Conservation (phyloP, 331 rosid genomes). For the Stylosanthes scabra region DNA sequence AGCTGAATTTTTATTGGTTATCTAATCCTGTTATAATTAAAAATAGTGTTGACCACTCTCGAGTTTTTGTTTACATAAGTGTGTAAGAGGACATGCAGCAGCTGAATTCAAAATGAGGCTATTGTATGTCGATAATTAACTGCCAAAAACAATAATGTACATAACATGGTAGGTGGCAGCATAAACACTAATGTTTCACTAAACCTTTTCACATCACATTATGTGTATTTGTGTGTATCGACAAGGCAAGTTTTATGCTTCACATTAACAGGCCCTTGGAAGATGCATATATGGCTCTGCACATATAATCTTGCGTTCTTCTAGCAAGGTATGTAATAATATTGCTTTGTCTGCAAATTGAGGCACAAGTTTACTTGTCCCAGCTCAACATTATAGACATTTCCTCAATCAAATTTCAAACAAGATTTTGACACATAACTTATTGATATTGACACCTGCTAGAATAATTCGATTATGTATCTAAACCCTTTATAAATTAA, state of each 20-base stretch:
- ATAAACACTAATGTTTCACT: slow-evolving; percentile 15
- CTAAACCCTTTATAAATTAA: too few species aligned
- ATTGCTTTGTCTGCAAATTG: slow-evolving; percentile 25
- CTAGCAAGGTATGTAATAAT: not conserved
- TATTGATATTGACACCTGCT: too few species aligned
- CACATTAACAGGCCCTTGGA: not conserved
- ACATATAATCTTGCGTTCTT: not conserved
- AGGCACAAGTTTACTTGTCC: slow-evolving; percentile 27
- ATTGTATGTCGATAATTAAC: not conserved
- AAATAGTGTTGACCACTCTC: too few species aligned
- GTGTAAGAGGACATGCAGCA: too few species aligned
- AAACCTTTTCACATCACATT: not conserved
- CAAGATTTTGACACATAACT: too few species aligned
- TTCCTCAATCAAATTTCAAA: slow-evolving; percentile 20
- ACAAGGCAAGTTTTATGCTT: slow-evolving; percentile 26
- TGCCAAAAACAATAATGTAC: slow-evolving; percentile 8
- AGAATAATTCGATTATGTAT: too few species aligned
- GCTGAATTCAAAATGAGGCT: not conserved
- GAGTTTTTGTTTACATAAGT: too few species aligned
- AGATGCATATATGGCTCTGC: slow-evolving; percentile 9
- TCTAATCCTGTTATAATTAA: too few species aligned
- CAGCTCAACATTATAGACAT: slow-evolving; percentile 27
- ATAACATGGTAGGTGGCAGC: slow-evolving; percentile 30
- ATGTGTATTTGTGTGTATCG: not conserved
- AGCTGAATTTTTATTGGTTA: too few species aligned